Evolutionary conservation across 371 early-diverging fungal genomes (phyloP).

Genomic region (Mycotypha africana): DNA sequence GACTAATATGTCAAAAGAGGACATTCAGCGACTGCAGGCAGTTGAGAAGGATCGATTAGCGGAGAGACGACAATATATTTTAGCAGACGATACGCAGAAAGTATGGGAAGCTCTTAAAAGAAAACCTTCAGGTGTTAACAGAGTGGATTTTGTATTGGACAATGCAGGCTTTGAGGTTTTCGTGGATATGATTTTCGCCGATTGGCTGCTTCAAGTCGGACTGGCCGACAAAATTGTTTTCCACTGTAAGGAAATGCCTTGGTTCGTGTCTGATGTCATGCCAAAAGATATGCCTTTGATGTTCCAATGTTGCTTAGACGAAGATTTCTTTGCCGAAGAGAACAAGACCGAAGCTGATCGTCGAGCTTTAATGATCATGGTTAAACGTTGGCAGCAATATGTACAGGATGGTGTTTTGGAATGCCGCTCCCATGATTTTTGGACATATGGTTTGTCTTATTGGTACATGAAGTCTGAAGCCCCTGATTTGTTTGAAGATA

Average conservation of each 20-base stretch:
- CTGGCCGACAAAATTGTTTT: conserved; percentile 68
- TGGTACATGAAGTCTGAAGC: conserved; percentile 65
- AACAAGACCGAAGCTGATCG: conserved; percentile 26
- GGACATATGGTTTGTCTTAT: conserved; percentile 80
- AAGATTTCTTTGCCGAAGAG: conserved; percentile 39
- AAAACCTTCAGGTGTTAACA: conserved; percentile 41
- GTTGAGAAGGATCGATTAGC: conserved; percentile 33
- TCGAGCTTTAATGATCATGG: conserved; percentile 48
- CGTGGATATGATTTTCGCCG: conserved; percentile 84
- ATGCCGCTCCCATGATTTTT: conserved; percentile 70
- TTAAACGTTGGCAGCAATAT: conserved; percentile 63
- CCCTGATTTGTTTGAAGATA: conserved; percentile 55
- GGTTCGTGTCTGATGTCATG: conserved; percentile 93
- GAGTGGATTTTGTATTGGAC: conserved; percentile 79
- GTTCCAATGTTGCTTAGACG: conserved; percentile 39
- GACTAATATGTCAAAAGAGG: conserved; percentile 64
- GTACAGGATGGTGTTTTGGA: conserved; percentile 56
- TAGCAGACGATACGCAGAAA: conserved; percentile 59
- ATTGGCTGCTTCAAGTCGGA: conserved; percentile 73
- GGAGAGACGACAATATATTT: conserved; percentile 36
- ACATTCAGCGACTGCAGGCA: conserved; percentile 66
- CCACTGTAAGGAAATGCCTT: conserved; percentile 85
- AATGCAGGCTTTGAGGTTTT: conserved; percentile 91
- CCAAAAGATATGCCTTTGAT: conserved; percentile 70
- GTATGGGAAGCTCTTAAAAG: conserved; percentile 52